Evolutionary conservation across 768 basidiomycete species (phyloP).

Genomic region (Sarcodon sp.): DNA sequence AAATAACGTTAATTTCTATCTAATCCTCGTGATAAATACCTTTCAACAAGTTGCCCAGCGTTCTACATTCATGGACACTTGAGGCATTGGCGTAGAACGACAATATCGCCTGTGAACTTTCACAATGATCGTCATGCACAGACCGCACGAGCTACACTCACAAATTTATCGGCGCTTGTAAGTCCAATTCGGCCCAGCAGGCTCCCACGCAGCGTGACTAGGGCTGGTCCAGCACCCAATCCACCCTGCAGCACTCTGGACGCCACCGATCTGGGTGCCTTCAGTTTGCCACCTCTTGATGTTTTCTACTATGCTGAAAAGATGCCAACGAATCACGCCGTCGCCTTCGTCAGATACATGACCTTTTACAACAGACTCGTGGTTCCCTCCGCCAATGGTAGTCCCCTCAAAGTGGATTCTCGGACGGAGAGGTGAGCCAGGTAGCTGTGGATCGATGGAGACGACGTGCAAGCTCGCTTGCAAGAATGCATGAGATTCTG

Average conservation of each 20-base stretch:
- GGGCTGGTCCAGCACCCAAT: constrained; percentile 43
- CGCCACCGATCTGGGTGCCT: constrained; percentile 41
- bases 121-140: too few species aligned
- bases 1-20: too few species aligned
- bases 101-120: too few species aligned
- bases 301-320: constrained; percentile 25
- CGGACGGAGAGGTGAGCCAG: constrained; percentile 22
- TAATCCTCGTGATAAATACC: too few species aligned
- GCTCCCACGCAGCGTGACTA: not conserved
- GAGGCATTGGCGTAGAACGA: too few species aligned
- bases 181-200: not conserved
- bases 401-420: constrained; percentile 38
- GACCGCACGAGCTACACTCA: too few species aligned
- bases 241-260: constrained; percentile 38
- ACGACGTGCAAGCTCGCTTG: constrained; percentile 41
- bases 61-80: too few species aligned
- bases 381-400: constrained; percentile 25
- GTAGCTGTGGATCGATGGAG: constrained; percentile 24
- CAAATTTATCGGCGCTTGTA: not conserved
- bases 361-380: constrained; percentile 24
- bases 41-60: too few species aligned
- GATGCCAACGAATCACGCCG: constrained; percentile 36
- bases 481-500: constrained; percentile 4
- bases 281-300: constrained; percentile 38
- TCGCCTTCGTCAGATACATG: constrained; percentile 35